Evolutionary conservation across 1,284 basidiomycete genomes (phyloP), one percentile per base, ranked within the genome.

Genomic region (Pseudomicrostroma phylloplanum): DNA sequence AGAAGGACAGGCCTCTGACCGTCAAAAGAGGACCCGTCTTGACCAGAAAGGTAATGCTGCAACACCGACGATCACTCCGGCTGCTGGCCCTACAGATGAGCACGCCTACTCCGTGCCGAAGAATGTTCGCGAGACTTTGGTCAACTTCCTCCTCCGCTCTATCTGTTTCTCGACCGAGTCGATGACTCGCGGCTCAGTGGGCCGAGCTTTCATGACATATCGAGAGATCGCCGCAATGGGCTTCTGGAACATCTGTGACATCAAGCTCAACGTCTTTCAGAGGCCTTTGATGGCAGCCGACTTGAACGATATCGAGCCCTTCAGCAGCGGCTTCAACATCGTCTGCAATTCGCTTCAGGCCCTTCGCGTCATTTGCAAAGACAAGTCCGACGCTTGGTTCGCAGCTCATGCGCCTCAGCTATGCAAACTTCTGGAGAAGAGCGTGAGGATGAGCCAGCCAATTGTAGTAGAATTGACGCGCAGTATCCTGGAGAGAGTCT

Each of bases 101-200:
- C 67, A 70, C 58, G 65, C 68, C 41, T 77, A 76, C 60, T 59
- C 69, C 13, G 68, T 74, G 63, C 70, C 77, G 1, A 60, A 66
- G 61, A 70, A 69, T 48, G 62, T 76, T 60, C 74, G 76, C 59
- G 77, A 78, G 59, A 67, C 74, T 88, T 87, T 65, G 88, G 96
- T 97, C 67, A 93, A 90, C 80, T 96, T 93, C 80, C 84, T 99
- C 30, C 88, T 98, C 23, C 88, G 93, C 58, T 85, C 97, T 59
- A 87, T 85, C 26, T 83, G 91, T n/a, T 84, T 87, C 23, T 84
- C 86, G 6, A 83, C 86, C 54, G 92, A 97, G 60, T 83, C 85
- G 6, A 82, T 86, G 26, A 82, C 85, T 15, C 83, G 82, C 23
- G 83, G 85, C 21, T 83, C 93, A 19, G 84, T 90, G 49, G 85